phyloP scores from a whole-genome alignment of 495 filamentous ascomycete species.

The Penicillium riverlandense region DNA sequence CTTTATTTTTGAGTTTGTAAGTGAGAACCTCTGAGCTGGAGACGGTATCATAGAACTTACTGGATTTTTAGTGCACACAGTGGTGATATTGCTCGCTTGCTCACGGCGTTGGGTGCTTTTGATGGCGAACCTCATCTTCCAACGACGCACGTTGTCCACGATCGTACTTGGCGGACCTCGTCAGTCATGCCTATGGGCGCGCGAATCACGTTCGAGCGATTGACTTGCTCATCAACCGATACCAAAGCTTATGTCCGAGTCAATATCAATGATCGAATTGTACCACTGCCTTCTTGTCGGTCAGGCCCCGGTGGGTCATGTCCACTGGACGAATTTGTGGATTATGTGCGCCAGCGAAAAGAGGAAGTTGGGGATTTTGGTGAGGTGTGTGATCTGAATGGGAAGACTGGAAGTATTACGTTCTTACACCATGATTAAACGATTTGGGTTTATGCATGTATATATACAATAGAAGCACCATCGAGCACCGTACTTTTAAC shows the following conservation, averaged over 20 bases:
- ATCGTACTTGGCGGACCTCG: conserved; percentile 47
- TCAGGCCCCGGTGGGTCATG: conserved; percentile 48
- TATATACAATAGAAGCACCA: neutral
- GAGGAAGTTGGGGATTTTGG: conserved; percentile 24
- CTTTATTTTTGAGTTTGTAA: conserved; percentile 53
- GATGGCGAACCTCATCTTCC: conserved; percentile 38
- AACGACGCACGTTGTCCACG: conserved; percentile 25
- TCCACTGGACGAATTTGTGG: conserved; percentile 36
- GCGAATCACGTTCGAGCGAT: conserved; percentile 47
- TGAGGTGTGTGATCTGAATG: conserved; percentile 22
- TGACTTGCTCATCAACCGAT: conserved; percentile 28
- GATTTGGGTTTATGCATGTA: neutral
- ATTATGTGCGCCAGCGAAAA: conserved; percentile 26
- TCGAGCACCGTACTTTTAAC: too few species aligned
- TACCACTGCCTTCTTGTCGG: conserved; percentile 42
- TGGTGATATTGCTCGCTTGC: conserved; percentile 50
- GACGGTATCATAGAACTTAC: neutral
- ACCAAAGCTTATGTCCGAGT: conserved; percentile 39
- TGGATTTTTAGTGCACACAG: conserved; percentile 44
- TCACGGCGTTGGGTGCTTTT: conserved; percentile 49
- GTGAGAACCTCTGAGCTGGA: conserved; percentile 5
- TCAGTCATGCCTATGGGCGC: conserved; percentile 53
- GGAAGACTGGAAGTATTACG: conserved; percentile 17
- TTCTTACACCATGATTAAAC: conserved; percentile 20
- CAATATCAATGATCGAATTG: conserved; percentile 52